A percentile compares a stretch with the other conserved stretches of the same genome.
Evolutionary conservation across 768 basidiomycete species (phyloP).

Genomic region (Tylopilus subfusipes): DNA sequence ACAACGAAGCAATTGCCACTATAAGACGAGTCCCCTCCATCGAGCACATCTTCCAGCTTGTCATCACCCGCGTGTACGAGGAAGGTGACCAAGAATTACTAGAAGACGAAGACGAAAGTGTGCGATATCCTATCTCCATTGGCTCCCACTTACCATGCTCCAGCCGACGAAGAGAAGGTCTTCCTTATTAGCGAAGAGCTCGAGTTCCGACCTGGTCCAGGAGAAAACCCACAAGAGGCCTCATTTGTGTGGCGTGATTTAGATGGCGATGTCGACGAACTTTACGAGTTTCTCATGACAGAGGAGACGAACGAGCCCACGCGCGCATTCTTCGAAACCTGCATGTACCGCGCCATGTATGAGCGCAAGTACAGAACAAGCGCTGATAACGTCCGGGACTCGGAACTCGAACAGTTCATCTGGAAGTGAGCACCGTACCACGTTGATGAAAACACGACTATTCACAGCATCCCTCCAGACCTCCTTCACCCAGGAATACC

Average conservation of each 20-base stretch:
- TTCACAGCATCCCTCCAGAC: constrained; percentile 13
- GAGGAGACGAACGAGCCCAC: constrained; percentile 74
- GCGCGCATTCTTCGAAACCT: constrained; percentile 84
- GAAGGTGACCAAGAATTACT: constrained; percentile 94
- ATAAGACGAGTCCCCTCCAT: constrained; percentile 78
- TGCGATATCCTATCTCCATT: constrained; percentile 23
- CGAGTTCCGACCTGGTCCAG: constrained; percentile 73
- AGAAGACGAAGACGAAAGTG: constrained; percentile 91
- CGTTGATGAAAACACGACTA: neutral
- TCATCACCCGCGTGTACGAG: constrained; percentile 94
- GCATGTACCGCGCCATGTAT: constrained; percentile 95
- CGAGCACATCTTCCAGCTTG: constrained; percentile 84
- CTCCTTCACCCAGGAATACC: constrained; percentile 19
- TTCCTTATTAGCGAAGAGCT: constrained; percentile 91
- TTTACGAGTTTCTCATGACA: constrained; percentile 88
- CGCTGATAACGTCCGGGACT: constrained; percentile 64
- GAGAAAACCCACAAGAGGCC: constrained; percentile 69
- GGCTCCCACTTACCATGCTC: constrained; percentile 4
- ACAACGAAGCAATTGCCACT: constrained; percentile 92
- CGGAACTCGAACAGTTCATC: constrained; percentile 74
- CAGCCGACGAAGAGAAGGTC: constrained; percentile 91
- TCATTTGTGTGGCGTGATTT: constrained; percentile 91
- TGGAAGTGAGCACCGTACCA: constrained; percentile 61
- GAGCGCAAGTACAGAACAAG: constrained; percentile 82
- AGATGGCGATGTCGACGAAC: constrained; percentile 86